A percentile compares a stretch with the other conserved stretches of the same genome.
Conservation (phyloP, 208 protist genomes). For the Leishmania arabica region DNA sequence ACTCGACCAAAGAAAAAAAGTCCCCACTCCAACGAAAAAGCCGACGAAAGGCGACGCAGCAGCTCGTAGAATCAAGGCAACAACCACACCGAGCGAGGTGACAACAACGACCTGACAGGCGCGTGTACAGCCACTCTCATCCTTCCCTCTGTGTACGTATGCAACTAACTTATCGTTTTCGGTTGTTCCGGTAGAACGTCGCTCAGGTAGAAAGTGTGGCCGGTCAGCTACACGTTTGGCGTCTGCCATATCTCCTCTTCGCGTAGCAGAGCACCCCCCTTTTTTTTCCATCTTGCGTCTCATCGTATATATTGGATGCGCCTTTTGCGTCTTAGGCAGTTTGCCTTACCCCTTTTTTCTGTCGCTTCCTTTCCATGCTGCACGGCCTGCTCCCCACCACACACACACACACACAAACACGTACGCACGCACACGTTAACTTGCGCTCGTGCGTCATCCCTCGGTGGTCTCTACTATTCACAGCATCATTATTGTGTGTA, state of each 20-base stretch:
- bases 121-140: neutral
- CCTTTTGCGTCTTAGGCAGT: neutral
- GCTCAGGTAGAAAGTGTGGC: neutral
- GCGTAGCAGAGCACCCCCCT: neutral
- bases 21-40: neutral
- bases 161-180: neutral
- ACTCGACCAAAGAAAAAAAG: neutral
- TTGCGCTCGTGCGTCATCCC: neutral
- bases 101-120: neutral
- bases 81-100: neutral
- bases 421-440: neutral
- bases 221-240: neutral
- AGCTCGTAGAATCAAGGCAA: neutral
- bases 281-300: neutral
- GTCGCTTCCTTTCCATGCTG: neutral
- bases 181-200: neutral
- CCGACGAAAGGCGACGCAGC: neutral
- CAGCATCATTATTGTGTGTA: neutral
- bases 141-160: neutral
- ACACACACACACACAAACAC: neutral
- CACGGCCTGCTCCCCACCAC: neutral
- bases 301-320: neutral
- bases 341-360: slow-evolving; percentile 1
- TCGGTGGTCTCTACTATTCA: neutral
- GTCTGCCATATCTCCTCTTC: neutral